Conservation (phyloP, 352 stramenopile species). For the Pythium sukuiense region DNA sequence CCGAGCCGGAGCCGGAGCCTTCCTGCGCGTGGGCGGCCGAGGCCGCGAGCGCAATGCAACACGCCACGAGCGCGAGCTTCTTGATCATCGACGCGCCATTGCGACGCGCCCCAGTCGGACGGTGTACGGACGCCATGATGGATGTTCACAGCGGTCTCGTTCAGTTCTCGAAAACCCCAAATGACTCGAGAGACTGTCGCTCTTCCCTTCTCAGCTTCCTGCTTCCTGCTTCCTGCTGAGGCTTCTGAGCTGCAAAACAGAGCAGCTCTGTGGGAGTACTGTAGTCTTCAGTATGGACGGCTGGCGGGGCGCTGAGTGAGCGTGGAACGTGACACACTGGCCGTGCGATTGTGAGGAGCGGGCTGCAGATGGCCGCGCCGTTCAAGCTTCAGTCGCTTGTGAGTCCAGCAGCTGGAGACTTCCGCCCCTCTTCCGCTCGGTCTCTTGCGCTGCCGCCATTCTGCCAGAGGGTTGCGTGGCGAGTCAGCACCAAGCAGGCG, state of each 20-base stretch:
- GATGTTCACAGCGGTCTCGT: not conserved
- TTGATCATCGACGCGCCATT: not conserved
- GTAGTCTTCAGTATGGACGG: not conserved
- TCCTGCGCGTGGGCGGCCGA: conserved; percentile 4
- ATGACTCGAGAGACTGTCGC: not conserved
- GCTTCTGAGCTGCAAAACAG: not conserved
- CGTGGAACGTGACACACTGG: not conserved
- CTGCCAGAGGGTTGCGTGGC: not conserved
- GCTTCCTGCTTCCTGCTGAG: not conserved
- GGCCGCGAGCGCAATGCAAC: not conserved
- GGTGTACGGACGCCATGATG: conserved; percentile 6
- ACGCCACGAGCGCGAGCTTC: conserved; percentile 4
- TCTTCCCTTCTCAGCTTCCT: not conserved
- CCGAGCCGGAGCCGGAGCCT: not conserved
- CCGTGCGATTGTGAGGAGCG: conserved; percentile 1
- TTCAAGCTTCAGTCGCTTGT: conserved; percentile 1
- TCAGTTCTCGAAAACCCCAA: conserved; percentile 6
- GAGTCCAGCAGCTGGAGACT: not conserved
- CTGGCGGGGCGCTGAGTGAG: not conserved
- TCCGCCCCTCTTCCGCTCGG: conserved; percentile 2
- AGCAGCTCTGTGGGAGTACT: not conserved
- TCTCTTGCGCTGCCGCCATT: not conserved
- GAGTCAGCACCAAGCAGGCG: not conserved
- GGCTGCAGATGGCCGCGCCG: not conserved
- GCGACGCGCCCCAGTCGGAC: not conserved